Conservation (phyloP, 768 basidiomycete species). For the Tricholoma bakamatsutake region DNA sequence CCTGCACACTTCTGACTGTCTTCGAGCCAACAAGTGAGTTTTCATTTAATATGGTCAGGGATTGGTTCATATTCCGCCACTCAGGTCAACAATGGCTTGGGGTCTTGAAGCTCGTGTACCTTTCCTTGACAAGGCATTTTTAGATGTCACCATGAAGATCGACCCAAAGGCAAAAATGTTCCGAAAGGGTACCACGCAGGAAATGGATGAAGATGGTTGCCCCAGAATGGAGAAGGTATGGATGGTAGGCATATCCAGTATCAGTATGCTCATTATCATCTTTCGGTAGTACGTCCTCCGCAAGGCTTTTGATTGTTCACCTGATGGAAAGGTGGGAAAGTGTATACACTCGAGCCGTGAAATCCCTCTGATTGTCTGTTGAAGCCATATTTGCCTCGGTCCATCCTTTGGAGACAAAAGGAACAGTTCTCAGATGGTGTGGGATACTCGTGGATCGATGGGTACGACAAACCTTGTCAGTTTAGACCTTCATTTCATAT, state of each 20-base stretch:
- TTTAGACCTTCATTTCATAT: background rate
- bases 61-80: background rate
- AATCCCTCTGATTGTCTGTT: slow-evolving; percentile 1
- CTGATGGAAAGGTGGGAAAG: slow-evolving; percentile 62
- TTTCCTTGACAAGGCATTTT: slow-evolving; percentile 95
- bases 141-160: slow-evolving; percentile 90
- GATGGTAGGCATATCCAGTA: background rate
- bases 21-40: slow-evolving; percentile 92
- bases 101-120: slow-evolving; percentile 98
- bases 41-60: background rate
- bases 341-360: background rate
- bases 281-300: slow-evolving; percentile 80
- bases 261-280: background rate
- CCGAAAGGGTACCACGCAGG: slow-evolving; percentile 68
- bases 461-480: slow-evolving; percentile 37
- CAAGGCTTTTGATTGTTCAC: slow-evolving; percentile 89
- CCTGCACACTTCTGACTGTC: slow-evolving; percentile 94
- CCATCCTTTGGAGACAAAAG: slow-evolving; percentile 98
- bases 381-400: slow-evolving; percentile 87
- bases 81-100: slow-evolving; percentile 98
- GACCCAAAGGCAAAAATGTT: slow-evolving; percentile 88
- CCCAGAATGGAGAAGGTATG: slow-evolving; percentile 94
- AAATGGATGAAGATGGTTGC: slow-evolving; percentile 76
- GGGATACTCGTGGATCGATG: slow-evolving; percentile 98
- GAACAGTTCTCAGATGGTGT: slow-evolving; percentile 99